Conservation (phyloP, 2,329 filamentous ascomycete species). For the Phaeophleospora eucalypticola region DNA sequence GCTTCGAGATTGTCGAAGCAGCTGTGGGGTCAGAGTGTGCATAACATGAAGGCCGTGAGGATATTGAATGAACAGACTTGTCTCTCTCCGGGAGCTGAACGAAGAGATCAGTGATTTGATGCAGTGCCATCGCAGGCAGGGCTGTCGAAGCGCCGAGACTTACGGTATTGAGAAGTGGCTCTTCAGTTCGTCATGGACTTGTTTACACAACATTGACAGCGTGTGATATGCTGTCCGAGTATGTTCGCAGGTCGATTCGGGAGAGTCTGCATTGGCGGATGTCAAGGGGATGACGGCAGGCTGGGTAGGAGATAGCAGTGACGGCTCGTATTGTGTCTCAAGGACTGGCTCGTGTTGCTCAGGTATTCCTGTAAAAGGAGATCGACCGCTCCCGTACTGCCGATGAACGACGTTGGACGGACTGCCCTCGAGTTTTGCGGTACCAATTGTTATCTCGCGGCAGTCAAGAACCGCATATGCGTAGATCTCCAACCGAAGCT, state of each 20-base stretch:
- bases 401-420: slow-evolving; percentile 31
- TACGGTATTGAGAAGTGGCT: slow-evolving; percentile 32
- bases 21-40: slow-evolving; percentile 36
- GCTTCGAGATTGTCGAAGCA: slow-evolving; percentile 38
- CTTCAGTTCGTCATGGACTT: slow-evolving; percentile 35
- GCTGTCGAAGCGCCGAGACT: neutral
- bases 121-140: too few species aligned
- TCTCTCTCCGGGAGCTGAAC: slow-evolving; percentile 18
- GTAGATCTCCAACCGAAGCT: slow-evolving; percentile 42
- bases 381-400: slow-evolving; percentile 21
- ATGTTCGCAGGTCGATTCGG: slow-evolving; percentile 9
- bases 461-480: slow-evolving; percentile 36
- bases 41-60: slow-evolving; percentile 40
- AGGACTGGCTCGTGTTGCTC: slow-evolving; percentile 35
- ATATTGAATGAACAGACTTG: slow-evolving; percentile 41
- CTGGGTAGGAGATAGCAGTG: slow-evolving; percentile 31
- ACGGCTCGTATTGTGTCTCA: slow-evolving; percentile 30
- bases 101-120: neutral
- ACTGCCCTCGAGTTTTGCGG: slow-evolving; percentile 32
- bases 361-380: slow-evolving; percentile 37
- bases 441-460: slow-evolving; percentile 38
- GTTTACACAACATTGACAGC: slow-evolving; percentile 26
- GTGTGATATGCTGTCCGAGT: slow-evolving; percentile 17
- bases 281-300: slow-evolving; percentile 26
- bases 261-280: slow-evolving; percentile 6